Base-by-base conservation (phyloP, 1,284 basidiomycete species). In the Microbotryum saponariae region DNA sequence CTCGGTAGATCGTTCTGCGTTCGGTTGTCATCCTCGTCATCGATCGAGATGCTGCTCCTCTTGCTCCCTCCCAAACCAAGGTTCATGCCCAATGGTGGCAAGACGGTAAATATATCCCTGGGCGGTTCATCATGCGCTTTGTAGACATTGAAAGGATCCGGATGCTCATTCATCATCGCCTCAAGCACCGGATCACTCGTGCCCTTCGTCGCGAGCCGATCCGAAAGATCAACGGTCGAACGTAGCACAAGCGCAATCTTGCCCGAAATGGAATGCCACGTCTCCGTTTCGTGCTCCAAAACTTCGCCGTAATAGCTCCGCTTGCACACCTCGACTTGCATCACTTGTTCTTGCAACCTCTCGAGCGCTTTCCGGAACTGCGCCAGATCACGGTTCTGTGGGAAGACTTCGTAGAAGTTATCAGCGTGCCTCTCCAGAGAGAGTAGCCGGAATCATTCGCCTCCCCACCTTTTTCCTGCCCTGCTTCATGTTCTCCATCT, bases 131-230 rank as follows among this genome's bases (percentile, higher is more conserved):
- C 54, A 12, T 16, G 60, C 23, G 57, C 57, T 6, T 65, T 65
- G 59, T 75, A 77, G 31, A 71, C 71, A 54, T 74, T 69, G 56
- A 77, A 77, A 0, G 76, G 76, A 56, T 77, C 76, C 0, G 76
- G 76, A 23, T 77, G 75, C 25, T 71, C 63, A 9, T 73, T 62
- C 6, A 76, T 67, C 70, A 77, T 73, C 47, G 70, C 64, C 58
- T 78, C 76, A 44, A 78, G 70, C n/a, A 74, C 69, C 20, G 76
- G 75, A 62, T 78, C 77, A 12, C 72, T 63, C 2, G 73, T 70
- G 1, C 68, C 75, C 59, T 78, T 78, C 10, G 74, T 73, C 7
- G 75, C 71, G 56, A 78, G 71, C 2, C 77, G 66, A 42, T 78
- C 77, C 23, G 69, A 64, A 12, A 72, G 61, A 59, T 72, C 71